Percentiles rank a stretch among this genome's conserved stretches.
Conservation (phyloP, 2,329 filamentous ascomycete species). For the Dactylonectria macrodidyma region DNA sequence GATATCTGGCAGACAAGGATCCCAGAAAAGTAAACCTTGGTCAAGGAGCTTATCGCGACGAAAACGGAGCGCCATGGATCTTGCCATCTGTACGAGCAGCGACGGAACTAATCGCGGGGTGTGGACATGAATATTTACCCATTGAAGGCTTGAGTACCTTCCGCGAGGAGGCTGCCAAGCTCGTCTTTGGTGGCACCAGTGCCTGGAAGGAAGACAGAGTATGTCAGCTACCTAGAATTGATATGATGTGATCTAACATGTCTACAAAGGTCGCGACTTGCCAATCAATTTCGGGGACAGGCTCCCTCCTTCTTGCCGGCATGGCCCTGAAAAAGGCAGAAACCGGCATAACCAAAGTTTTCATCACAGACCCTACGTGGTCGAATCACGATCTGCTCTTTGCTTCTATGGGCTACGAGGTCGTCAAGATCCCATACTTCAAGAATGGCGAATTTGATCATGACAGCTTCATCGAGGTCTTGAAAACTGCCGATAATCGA, state of each 20-base stretch:
- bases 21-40: constrained; percentile 57
- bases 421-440: constrained; percentile 55
- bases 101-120: constrained; percentile 34
- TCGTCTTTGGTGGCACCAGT: constrained; percentile 49
- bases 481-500: constrained; percentile 45
- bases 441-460: constrained; percentile 51
- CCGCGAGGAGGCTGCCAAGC: constrained; percentile 49
- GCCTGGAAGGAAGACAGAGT: constrained; percentile 49
- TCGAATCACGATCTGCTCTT: constrained; percentile 57
- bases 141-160: constrained; percentile 54
- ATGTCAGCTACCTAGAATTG: constrained; percentile 24
- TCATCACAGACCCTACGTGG: constrained; percentile 59
- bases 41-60: constrained; percentile 57
- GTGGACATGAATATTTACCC: constrained; percentile 56
- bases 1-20: constrained; percentile 49
- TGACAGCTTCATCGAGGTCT: constrained; percentile 45
- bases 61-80: constrained; percentile 56
- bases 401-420: constrained; percentile 49
- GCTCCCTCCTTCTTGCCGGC: constrained; percentile 54
- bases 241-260: neutral
- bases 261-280: constrained; percentile 49
- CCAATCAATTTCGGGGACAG: constrained; percentile 59
- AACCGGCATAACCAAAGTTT: constrained; percentile 47
- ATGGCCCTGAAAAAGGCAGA: constrained; percentile 49
- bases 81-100: constrained; percentile 54